Base-by-base conservation (phyloP, 106 monocot species). In the Xerophyta viscosa region DNA sequence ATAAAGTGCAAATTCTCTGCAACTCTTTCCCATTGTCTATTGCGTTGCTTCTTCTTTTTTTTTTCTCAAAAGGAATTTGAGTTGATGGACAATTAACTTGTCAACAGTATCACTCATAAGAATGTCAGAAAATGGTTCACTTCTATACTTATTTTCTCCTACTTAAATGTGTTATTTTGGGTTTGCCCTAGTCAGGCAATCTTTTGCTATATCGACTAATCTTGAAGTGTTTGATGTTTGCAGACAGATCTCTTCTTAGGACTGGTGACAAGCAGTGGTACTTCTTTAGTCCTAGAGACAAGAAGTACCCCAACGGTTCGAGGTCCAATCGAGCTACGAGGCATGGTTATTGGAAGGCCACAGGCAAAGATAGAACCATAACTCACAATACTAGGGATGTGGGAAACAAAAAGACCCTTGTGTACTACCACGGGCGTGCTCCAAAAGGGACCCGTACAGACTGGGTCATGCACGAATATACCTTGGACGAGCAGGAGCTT, bases 391-490 rank as follows among this genome's bases (percentile, higher is more conserved):
- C 81, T 20, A 71, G 65, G 42, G 23, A 69, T 0, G 75, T 66
- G 2, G 94, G 94, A 20, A 88, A 73, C 69, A 94, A 94, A 67
- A 94, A 94, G 29, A 94, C 94, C 3, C 72, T 94, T 7, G 88
- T 94, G 26, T 94, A 84, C 65, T 79, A 94, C 72, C 58, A 71
- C 13, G 94, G 94, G 4, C 80, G 84, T 20, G 73, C 94, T 27
- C 88, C 88, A 21, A 84, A 66, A 46, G 94, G 94, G 33, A 28
- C 70, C 12, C 77, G 94, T 24, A 85, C 88, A 0, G 68, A 94
- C 37, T 94, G 94, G 94, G 88, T 94, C 27, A 94, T 94, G 94
- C 70, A 94, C 46, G 88, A 94, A 57, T 94, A 94, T 25, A 81
- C 88, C 22, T 20, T 94, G 1, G 84, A 84, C 15, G 94, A 88